phyloP scores from a whole-genome alignment of 108 stramenopile genomes.

The Aurantiochytrium sp. region DNA sequence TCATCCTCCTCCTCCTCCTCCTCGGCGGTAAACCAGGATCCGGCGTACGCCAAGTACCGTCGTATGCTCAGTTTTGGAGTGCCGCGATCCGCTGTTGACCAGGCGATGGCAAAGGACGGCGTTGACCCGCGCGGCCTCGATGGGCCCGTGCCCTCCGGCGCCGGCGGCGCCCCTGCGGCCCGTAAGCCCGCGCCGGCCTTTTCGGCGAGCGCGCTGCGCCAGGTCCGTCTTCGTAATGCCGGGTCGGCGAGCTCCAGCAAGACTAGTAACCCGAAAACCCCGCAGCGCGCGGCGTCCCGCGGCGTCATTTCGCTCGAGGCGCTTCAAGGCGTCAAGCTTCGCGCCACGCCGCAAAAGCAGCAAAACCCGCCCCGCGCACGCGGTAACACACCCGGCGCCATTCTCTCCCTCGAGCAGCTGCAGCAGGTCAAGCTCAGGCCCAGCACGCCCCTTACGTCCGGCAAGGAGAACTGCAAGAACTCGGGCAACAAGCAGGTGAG shows the following conservation, averaged over 20 bases:
- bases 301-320: not conserved
- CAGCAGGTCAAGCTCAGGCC: not conserved
- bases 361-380: not conserved
- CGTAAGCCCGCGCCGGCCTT: not conserved
- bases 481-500: not conserved
- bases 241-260: too few species aligned
- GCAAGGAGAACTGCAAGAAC: not conserved
- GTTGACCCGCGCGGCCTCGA: not conserved
- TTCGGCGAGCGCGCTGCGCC: not conserved
- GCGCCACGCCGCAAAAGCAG: not conserved
- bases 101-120: not conserved
- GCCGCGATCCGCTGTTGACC: not conserved
- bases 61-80: not conserved
- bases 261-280: too few species aligned
- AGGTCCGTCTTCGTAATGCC: not conserved
- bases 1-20: not conserved
- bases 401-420: not conserved
- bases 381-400: not conserved
- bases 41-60: not conserved
- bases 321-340: not conserved
- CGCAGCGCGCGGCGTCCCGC: not conserved
- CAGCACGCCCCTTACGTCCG: not conserved
- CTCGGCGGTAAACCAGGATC: not conserved
- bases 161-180: not conserved
- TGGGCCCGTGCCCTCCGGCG: not conserved